Base-by-base conservation (phyloP, 805 yeast species). In the Myxozyma mucilagina region DNA sequence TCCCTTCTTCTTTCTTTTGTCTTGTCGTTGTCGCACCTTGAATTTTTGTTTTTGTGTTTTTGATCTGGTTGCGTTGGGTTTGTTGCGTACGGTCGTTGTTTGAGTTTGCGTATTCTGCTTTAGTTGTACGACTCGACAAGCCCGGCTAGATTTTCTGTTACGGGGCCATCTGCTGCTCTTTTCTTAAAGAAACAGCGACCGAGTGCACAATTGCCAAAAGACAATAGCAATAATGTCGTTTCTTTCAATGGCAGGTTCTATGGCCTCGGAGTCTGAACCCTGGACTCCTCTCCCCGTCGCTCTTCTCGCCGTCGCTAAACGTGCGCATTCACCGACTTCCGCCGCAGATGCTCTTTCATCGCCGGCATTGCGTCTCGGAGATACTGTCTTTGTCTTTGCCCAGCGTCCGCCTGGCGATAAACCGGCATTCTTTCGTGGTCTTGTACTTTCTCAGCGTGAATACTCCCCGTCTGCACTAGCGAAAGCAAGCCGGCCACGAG, bases 391-490 rank as follows among this genome's bases (percentile, higher is more conserved):
- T 71, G 76, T 89, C 18, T 87, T 89, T 70, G 96, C 90, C 70
- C 76, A 80, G 51, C 78, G 81, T 72, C 73, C 75, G 44, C 58
- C 70, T 35, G 78, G 79, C 20, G 80, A 80, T 24, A 24, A 4
- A 14, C 57, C 57, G n/a, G 31, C 38, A 63, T 90, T 96, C 96
- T 90, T 85, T 29, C 79, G 96, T 67, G 96, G 91, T 11, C 90
- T 90, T 72, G 79, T 83, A 3, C 75, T 87, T 39, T 29, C 47
- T 11, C 29, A 24, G 29, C 29, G 29, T 24, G 29, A 24, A 24
- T 45, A 74, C 67, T 35, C 59, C 16, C 73, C 68, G 71, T 74
- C 65, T 71, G 63, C 66, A 45, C 69, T 70, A 35, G 70, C 70
- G 10, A 66, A 59, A 10, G 56, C 65, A 53, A 65, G 64, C 56